Evolutionary conservation across 1,284 basidiomycete genomes (phyloP).

Genomic region (Cryptococcus hybrid): DNA sequence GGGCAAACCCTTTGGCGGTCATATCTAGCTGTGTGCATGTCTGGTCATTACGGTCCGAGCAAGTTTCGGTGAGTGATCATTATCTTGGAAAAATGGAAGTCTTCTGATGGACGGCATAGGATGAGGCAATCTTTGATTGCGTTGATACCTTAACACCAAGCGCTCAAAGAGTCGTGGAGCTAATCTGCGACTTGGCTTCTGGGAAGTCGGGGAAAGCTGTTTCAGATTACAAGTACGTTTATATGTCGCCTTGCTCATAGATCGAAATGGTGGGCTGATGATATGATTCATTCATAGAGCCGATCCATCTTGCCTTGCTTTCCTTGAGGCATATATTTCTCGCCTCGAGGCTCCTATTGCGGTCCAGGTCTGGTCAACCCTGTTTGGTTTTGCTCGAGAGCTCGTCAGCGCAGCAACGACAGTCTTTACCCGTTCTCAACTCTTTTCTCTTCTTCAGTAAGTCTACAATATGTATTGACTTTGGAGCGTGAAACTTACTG

Average conservation of each 20-base stretch:
- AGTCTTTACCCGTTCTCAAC: slow-evolving; percentile 62
- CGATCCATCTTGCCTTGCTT: slow-evolving; percentile 50
- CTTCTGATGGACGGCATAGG: slow-evolving; percentile 17
- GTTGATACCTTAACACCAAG: slow-evolving; percentile 79
- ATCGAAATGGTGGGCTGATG: slow-evolving; percentile 40
- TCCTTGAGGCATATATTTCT: slow-evolving; percentile 83
- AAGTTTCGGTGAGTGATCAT: slow-evolving; percentile 23
- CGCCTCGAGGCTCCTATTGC: slow-evolving; percentile 84
- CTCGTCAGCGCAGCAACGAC: slow-evolving; percentile 59
- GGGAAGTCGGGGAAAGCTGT: slow-evolving; percentile 18
- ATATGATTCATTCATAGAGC: slow-evolving; percentile 50
- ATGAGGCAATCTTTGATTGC: slow-evolving; percentile 68
- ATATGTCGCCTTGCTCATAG: neutral
- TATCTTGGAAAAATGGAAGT: neutral
- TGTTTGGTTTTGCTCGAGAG: slow-evolving; percentile 77
- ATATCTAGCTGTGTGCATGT: slow-evolving; percentile 58
- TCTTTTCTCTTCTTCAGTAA: slow-evolving; percentile 69
- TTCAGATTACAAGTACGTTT: slow-evolving; percentile 13
- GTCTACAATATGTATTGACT: slow-evolving; percentile 14
- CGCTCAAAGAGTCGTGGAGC: slow-evolving; percentile 83
- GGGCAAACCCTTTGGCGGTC: slow-evolving; percentile 72
- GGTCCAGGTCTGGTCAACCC: slow-evolving; percentile 84
- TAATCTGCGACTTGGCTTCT: slow-evolving; percentile 69
- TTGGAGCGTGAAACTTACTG: neutral
- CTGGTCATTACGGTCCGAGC: slow-evolving; percentile 29